Evolutionary conservation across 2,329 filamentous ascomycete species (phyloP), one percentile per base, ranked within the genome.

Genomic region (Epichloe gansuensis): DNA sequence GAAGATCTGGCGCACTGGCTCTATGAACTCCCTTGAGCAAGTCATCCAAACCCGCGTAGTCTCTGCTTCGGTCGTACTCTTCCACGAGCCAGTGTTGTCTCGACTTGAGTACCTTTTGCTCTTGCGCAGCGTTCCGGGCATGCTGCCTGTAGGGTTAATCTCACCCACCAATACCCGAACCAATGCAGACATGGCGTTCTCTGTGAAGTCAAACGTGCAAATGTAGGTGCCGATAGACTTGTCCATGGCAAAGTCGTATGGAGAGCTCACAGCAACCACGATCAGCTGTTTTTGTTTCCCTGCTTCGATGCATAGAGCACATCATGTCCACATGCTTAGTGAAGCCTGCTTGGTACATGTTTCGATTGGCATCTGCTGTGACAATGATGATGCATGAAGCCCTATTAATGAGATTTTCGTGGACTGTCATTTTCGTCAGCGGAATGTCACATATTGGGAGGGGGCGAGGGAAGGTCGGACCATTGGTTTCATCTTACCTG

Each of bases 271-370:
- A 1, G 91, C 87, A 7, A 96, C 86, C 3, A 96, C 91, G 25
- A 96, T 83, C 39, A 96, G 72, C 1, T 91, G 88, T 69, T 95
- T 66, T 93, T 88, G 63, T 90, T 86, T 2, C 86, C 13, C 79
- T 80, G 6, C 84, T 82, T 6, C 82, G 81, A 53, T 89, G 77
- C 80, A 90, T 86, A 23, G 87, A 88, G 69, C 91, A 96, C 69
- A 96, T 91, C 85, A 95, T 93, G 12, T 91, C 86, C 8, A 96
- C 88, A 59, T 97, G 91, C 65, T 96, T 97, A 2, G 91, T 91
- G 65, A 97, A 97, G 0, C 90, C 90, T 49, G 89, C 83, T 66
- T 97, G 91, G 63, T 96, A 97, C 13, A 95, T 72, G 63, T 97
- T 96, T 42, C 91, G 80, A 64, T 95, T 95, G 1, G 91, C 91